phyloP scores from a whole-genome alignment of 2,329 filamentous ascomycete genomes.

The Didymella pinodella region DNA sequence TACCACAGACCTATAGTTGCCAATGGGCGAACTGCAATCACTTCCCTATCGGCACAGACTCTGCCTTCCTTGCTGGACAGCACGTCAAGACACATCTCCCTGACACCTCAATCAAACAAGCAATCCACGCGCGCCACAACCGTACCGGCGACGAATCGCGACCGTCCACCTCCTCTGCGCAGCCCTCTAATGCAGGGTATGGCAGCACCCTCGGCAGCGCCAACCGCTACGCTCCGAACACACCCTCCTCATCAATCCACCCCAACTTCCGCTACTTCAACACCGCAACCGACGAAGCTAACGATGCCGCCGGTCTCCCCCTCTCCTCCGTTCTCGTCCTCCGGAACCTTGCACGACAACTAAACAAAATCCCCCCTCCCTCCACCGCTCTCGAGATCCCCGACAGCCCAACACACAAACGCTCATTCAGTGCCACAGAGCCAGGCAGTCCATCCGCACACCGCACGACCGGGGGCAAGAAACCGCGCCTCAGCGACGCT shows the following conservation, averaged over 20 bases:
- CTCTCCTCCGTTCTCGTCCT: conserved; percentile 79
- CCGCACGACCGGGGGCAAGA: conserved; percentile 54
- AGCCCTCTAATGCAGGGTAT: conserved; percentile 27
- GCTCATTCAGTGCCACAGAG: conserved; percentile 39
- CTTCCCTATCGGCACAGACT: conserved; percentile 53
- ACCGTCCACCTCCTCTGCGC: conserved; percentile 38
- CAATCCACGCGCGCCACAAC: conserved; percentile 56
- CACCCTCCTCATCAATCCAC: conserved; percentile 22
- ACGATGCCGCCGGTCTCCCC: conserved; percentile 77
- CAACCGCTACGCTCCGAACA: conserved; percentile 6
- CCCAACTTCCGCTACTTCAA: conserved; percentile 53
- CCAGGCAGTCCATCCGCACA: conserved; percentile 37
- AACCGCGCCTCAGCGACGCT: conserved; percentile 46
- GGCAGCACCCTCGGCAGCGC: conserved; percentile 2
- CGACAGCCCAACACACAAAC: conserved; percentile 42
- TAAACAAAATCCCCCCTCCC: conserved; percentile 49
- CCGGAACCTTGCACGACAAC: conserved; percentile 72
- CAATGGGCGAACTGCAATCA: conserved; percentile 72
- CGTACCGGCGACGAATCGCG: conserved; percentile 53
- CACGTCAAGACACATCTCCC: conserved; percentile 76
- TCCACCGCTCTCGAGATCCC: conserved; percentile 35
- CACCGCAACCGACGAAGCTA: conserved; percentile 58
- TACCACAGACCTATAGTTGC: conserved; percentile 63
- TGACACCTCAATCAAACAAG: conserved; percentile 50
- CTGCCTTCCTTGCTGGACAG: conserved; percentile 61